phyloP scores from a whole-genome alignment of 495 filamentous ascomycete species.

The Hypoxylon fuscum region DNA sequence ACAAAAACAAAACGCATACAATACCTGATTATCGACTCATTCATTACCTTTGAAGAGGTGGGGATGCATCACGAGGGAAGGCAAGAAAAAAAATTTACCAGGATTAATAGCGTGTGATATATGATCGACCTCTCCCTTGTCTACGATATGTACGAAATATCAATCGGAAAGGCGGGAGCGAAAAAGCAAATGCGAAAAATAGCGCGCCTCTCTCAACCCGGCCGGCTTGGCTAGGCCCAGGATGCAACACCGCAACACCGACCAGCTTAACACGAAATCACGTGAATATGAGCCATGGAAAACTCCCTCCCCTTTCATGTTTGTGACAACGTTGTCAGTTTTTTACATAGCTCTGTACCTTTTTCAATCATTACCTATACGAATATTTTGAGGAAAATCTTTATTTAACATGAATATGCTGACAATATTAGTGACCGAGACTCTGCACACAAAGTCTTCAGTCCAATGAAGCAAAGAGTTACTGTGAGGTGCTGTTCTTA shows the following conservation, averaged over 20 bases:
- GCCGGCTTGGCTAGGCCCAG: constrained; percentile 4
- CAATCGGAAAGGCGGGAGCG: constrained; percentile 3
- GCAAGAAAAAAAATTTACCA: constrained; percentile 2
- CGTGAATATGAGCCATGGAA: constrained; percentile 18
- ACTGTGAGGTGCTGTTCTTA: too few species aligned
- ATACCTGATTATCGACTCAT: neutral
- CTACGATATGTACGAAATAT: constrained; percentile 8
- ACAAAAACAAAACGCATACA: too few species aligned
- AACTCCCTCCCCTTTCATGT: constrained; percentile 1
- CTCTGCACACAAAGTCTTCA: too few species aligned
- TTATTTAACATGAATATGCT: too few species aligned
- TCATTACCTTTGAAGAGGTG: constrained; percentile 4
- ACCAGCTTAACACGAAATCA: constrained; percentile 39
- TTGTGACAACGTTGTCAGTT: too few species aligned
- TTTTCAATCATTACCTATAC: too few species aligned
- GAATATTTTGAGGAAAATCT: too few species aligned
- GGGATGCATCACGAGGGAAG: too few species aligned
- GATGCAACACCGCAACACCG: neutral
- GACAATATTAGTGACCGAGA: too few species aligned
- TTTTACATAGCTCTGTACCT: too few species aligned
- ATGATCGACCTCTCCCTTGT: constrained; percentile 31
- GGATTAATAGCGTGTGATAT: constrained; percentile 6
- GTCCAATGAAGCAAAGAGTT: too few species aligned
- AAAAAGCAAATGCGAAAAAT: constrained; percentile 33
- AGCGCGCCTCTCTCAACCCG: constrained; percentile 15